phyloP scores from a whole-genome alignment of 768 basidiomycete genomes.

The Podaxis sp. region DNA sequence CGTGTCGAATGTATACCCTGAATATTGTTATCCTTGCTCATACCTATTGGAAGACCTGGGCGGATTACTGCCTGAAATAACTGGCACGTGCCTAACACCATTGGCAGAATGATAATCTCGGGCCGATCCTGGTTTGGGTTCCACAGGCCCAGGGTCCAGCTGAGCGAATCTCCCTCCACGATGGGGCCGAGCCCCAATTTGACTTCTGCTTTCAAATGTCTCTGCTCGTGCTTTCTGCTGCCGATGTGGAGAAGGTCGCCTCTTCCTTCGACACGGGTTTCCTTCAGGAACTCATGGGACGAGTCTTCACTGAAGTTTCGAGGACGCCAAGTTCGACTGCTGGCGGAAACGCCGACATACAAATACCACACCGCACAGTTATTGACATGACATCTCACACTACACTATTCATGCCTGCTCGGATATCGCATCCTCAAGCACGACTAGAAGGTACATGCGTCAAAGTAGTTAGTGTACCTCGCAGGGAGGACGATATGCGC shows the following conservation, averaged over 20 bases:
- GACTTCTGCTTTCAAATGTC: conserved; percentile 30
- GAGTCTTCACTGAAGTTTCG: conserved; percentile 50
- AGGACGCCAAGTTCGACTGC: conserved; percentile 9
- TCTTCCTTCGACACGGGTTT: conserved; percentile 41
- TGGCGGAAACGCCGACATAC: conserved; percentile 20
- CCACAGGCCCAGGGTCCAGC: too few species aligned
- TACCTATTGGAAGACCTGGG: not conserved
- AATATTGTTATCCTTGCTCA: not conserved
- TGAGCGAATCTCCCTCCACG: not conserved
- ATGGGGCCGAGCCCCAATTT: conserved; percentile 19
- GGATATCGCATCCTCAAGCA: conserved; percentile 19
- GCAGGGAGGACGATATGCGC: conserved; percentile 30
- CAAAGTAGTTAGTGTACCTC: conserved; percentile 82
- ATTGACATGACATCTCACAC: conserved; percentile 55
- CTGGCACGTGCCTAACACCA: too few species aligned
- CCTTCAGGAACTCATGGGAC: conserved; percentile 55
- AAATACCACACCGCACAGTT: conserved; percentile 59
- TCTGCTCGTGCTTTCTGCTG: conserved; percentile 58
- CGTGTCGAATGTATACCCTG: not conserved
- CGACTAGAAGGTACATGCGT: conserved; percentile 51
- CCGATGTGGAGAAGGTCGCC: conserved; percentile 54
- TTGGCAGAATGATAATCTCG: not conserved
- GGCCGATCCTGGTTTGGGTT: not conserved
- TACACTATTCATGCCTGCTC: conserved; percentile 82
- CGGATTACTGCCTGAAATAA: too few species aligned